These are phyloP conservation scores for Phytophthora kernoviae DNA, from an alignment of 352 stramenopile species.

Conservation along the genomic window DNA sequence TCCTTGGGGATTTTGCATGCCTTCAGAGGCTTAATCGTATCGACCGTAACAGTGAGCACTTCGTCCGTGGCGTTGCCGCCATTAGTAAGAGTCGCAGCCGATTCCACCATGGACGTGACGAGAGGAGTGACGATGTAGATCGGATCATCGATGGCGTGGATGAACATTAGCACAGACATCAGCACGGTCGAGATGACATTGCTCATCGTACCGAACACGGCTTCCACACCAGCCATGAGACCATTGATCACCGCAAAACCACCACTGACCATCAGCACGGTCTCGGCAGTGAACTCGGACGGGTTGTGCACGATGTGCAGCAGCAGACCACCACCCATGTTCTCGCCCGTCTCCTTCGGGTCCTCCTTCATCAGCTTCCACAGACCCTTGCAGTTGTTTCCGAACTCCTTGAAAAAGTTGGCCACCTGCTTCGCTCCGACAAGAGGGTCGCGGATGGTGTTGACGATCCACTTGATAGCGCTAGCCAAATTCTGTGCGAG, in stretches of 20 bases:
- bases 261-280: slow-evolving; percentile 1
- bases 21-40: not conserved
- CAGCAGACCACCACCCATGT: slow-evolving; percentile 1
- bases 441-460: slow-evolving; percentile 3
- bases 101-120: slow-evolving; percentile 1
- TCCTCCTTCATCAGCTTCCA: slow-evolving; percentile 1
- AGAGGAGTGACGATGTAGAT: slow-evolving; percentile 4
- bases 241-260: not conserved
- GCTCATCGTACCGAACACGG: slow-evolving; percentile 3
- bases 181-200: slow-evolving; percentile 1
- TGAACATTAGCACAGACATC: slow-evolving; percentile 1
- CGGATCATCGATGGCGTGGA: slow-evolving; percentile 2
- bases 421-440: not conserved
- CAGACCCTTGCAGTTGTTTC: slow-evolving; percentile 1
- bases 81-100: not conserved
- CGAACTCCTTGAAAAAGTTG: slow-evolving; percentile 4
- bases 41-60: not conserved
- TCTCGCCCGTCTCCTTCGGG: not conserved
- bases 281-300: slow-evolving; percentile 4
- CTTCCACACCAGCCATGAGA: slow-evolving; percentile 1
- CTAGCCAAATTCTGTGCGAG: not conserved
- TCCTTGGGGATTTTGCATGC: not conserved
- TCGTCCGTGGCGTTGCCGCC: not conserved
- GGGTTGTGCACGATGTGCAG: slow-evolving; percentile 3
- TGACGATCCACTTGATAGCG: slow-evolving; percentile 2